Conservation (phyloP, 1,284 basidiomycete genomes). For the Neonothopanus nambi region DNA sequence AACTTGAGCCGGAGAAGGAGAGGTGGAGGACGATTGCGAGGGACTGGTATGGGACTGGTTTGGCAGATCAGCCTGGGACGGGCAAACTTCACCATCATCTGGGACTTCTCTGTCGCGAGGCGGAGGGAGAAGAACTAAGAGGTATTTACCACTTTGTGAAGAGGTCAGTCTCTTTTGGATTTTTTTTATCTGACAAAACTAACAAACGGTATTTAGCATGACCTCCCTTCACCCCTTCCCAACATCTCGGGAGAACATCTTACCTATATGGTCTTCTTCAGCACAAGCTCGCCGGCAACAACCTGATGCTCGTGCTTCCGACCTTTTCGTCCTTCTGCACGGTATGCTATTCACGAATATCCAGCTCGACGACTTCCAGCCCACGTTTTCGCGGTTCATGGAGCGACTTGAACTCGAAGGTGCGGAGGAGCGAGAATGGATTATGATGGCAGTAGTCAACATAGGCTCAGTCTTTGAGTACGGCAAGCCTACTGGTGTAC, state of each 20-base stretch:
- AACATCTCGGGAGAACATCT: slow-evolving; percentile 84
- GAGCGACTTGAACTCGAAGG: slow-evolving; percentile 83
- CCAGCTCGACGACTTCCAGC: slow-evolving; percentile 87
- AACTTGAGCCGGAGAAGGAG: slow-evolving; percentile 89
- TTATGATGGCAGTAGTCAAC: slow-evolving; percentile 91
- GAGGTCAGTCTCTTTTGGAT: slow-evolving; percentile 55
- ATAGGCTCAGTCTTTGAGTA: slow-evolving; percentile 86
- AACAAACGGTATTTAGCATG: slow-evolving; percentile 52
- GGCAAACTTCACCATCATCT: slow-evolving; percentile 94
- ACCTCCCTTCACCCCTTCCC: slow-evolving; percentile 87
- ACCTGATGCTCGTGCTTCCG: slow-evolving; percentile 77
- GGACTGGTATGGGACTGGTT: slow-evolving; percentile 91
- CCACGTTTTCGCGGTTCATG: slow-evolving; percentile 81
- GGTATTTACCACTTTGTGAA: slow-evolving; percentile 95
- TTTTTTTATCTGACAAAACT: slow-evolving; percentile 13
- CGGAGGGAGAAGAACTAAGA: slow-evolving; percentile 81
- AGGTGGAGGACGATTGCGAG: slow-evolving; percentile 88
- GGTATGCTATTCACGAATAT: slow-evolving; percentile 96
- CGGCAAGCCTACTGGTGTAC: slow-evolving; percentile 72
- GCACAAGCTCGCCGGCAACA: slow-evolving; percentile 72
- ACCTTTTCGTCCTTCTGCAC: slow-evolving; percentile 90
- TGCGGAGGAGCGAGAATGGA: slow-evolving; percentile 87
- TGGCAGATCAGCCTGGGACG: slow-evolving; percentile 86
- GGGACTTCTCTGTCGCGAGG: slow-evolving; percentile 84
- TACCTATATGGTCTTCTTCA: slow-evolving; percentile 79